These are phyloP conservation scores for Apostasia ramifera DNA, from an alignment of 106 monocot species.

Conservation along the genomic window DNA sequence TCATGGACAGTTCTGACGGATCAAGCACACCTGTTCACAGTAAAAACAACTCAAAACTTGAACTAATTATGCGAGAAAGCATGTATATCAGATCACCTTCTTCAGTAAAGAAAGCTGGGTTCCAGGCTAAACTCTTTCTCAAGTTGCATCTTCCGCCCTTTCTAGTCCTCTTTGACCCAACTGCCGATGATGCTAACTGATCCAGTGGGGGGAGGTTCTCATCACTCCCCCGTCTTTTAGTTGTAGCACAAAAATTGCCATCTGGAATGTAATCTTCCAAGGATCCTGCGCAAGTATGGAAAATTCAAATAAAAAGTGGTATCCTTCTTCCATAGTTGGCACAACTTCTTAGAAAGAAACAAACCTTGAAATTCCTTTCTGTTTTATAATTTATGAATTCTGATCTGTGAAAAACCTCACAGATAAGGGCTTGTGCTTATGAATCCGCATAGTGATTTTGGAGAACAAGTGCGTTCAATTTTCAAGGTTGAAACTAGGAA, in stretches of 20 bases:
- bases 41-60: neutral
- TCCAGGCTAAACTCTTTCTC: slow-evolving; percentile 93
- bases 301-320: neutral
- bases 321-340: neutral
- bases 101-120: slow-evolving; percentile 87
- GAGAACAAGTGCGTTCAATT: too few species aligned
- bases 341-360: too few species aligned
- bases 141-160: slow-evolving; percentile 36
- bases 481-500: too few species aligned
- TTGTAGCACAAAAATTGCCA: neutral
- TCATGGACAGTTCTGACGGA: slow-evolving; percentile 45
- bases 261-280: slow-evolving; percentile 2
- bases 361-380: too few species aligned
- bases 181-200: neutral
- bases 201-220: slow-evolving; percentile 18
- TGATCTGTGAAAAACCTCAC: too few species aligned
- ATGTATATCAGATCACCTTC: slow-evolving; percentile 40
- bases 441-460: too few species aligned
- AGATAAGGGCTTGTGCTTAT: too few species aligned
- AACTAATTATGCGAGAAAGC: neutral
- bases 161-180: slow-evolving; percentile 12
- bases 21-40: slow-evolving; percentile 62
- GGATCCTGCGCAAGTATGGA: neutral
- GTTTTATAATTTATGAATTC: too few species aligned
- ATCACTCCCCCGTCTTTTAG: neutral